Base-by-base conservation (phyloP, 2,329 filamentous ascomycete genomes). In the Pyrenophora seminiperda region DNA sequence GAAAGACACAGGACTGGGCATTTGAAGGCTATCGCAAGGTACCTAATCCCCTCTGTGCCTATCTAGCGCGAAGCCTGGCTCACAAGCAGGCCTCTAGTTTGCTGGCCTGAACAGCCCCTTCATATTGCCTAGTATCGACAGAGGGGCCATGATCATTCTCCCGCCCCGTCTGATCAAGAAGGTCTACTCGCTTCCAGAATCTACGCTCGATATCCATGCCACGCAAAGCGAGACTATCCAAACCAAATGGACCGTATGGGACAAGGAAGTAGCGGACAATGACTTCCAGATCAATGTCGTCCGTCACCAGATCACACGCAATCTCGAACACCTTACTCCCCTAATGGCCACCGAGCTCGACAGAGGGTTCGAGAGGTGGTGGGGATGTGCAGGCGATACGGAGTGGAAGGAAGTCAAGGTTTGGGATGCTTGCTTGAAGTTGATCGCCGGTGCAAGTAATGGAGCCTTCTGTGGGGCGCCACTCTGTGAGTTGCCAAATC, bases 251-350 rank as follows among this genome's bases (percentile, higher is more conserved):
- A 58, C 55, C 7, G 47, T 58, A 15, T 52, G 55, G 52, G 55
- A 58, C 29, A 52, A 37, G 29, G 50, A 53, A 24, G 52, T 58
- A 17, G 44, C 47, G 7, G 44, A 53, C 17, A 51, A 58, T 10
- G 47, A 52, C 31, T 56, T 58, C 29, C 55, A 58, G 14, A 54
- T 58, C 46, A 58, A 58, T n/a, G 55, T 58, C 15, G 47, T 58
- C 13, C 53, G 56, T 5, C 45, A 59, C 37, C 56, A 59, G 19
- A 56, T 59, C 19, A 59, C 56, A 3, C 33, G 53, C 3, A 59
- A 54, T 29, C 43, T 59, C 22, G 47, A 56, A 27, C 42, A 46
- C 24, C 36, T 59, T n/a, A 59, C 56, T 13, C 53, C 56, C 19
- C 43, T 53, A 9, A 56, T 59, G 44, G 53, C 53, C 14, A 47